Conservation (phyloP, 2,329 filamentous ascomycete species). For the Cordyceps javanica region DNA sequence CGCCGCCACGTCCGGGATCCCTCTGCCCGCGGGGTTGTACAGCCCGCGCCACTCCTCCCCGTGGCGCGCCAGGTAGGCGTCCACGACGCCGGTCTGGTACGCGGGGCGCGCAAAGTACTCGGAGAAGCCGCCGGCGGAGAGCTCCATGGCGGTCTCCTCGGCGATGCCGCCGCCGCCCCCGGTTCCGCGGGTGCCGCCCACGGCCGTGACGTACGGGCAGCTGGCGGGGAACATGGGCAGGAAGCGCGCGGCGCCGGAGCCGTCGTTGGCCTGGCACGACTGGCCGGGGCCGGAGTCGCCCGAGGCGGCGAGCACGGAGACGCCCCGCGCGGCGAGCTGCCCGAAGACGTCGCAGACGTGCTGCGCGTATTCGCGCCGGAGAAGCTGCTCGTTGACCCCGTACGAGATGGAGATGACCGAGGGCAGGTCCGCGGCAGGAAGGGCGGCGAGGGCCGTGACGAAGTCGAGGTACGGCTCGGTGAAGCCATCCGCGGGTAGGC, state of each 20-base stretch:
- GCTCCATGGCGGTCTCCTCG: conserved; percentile 48
- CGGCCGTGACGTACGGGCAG: conserved; percentile 56
- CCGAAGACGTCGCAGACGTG: conserved; percentile 51
- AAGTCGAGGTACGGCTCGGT: conserved; percentile 65
- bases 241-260: conserved; percentile 27
- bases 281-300: conserved; percentile 46
- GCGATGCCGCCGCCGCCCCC: conserved; percentile 17
- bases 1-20: conserved; percentile 55
- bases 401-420: conserved; percentile 64
- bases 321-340: conserved; percentile 59
- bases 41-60: conserved; percentile 44
- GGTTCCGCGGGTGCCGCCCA: conserved; percentile 48
- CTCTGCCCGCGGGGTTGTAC: conserved; percentile 44
- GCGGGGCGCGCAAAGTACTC: conserved; percentile 37
- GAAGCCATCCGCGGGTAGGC: conserved; percentile 17
- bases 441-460: conserved; percentile 51
- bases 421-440: conserved; percentile 50
- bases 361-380: conserved; percentile 52
- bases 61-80: conserved; percentile 35
- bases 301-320: conserved; percentile 58
- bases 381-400: conserved; percentile 60
- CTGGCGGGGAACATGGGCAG: conserved; percentile 29
- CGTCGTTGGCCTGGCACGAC: conserved; percentile 32
- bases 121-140: conserved; percentile 48
- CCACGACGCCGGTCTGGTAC: conserved; percentile 42